Percentiles rank a stretch among this genome's conserved stretches.
phyloP scores from a whole-genome alignment of 331 rosid species.

The Rosa hybrid region DNA sequence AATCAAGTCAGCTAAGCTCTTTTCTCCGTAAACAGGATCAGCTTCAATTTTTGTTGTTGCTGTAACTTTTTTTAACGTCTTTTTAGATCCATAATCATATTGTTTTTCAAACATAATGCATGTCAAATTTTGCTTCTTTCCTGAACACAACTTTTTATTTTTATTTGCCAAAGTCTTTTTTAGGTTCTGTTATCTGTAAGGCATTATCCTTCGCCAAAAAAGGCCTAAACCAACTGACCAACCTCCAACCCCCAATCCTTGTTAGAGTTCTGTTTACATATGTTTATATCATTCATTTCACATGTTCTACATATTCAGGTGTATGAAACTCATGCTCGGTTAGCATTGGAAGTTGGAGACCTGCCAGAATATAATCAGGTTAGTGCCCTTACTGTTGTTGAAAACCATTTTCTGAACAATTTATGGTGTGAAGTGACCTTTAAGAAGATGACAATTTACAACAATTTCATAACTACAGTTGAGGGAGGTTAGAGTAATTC shows the following conservation, averaged over 20 bases:
- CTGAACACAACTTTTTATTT: neutral
- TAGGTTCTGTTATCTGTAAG: neutral
- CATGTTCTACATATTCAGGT: conserved; percentile 52
- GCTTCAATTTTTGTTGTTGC: neutral
- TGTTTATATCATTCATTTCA: neutral
- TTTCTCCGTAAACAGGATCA: neutral
- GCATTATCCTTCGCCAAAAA: neutral
- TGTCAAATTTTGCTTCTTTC: neutral
- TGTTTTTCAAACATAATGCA: neutral
- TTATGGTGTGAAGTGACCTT: neutral
- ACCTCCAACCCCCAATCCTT: neutral
- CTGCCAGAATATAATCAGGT: conserved; percentile 97
- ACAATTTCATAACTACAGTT: neutral
- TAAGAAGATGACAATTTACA: neutral
- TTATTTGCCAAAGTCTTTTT: neutral
- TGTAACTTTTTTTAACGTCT: neutral
- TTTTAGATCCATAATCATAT: neutral
- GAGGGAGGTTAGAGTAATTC: neutral
- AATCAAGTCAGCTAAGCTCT: conserved; percentile 1
- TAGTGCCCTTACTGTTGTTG: conserved; percentile 22
- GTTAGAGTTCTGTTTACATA: neutral
- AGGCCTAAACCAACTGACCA: neutral
- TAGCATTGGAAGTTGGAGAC: conserved; percentile 92
- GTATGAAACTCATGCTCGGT: conserved; percentile 94
- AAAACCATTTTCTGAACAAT: conserved; percentile 4